phyloP scores from a whole-genome alignment of 257 asterid genomes.

The Petunia secreta region DNA sequence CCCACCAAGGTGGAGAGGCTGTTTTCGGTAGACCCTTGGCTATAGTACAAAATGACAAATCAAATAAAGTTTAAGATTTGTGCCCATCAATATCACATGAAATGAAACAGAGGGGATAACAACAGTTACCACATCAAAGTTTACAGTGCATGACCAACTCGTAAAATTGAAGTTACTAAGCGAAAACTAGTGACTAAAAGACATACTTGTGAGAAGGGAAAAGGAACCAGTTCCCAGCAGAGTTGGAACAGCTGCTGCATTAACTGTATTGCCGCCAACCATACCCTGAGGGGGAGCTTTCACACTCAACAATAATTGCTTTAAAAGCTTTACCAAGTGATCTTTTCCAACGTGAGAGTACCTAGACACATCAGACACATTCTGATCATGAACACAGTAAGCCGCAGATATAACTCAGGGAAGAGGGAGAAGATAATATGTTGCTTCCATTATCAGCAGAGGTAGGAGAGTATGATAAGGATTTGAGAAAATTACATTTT shows the following conservation, averaged over 20 bases:
- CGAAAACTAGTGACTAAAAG: slow-evolving; percentile 27
- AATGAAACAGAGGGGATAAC: not conserved
- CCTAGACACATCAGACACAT: slow-evolving; percentile 47
- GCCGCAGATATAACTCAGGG: slow-evolving; percentile 15
- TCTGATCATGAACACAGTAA: slow-evolving; percentile 27
- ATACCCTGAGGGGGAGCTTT: slow-evolving; percentile 54
- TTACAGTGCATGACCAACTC: slow-evolving; percentile 5
- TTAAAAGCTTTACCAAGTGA: slow-evolving; percentile 94
- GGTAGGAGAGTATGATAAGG: not conserved
- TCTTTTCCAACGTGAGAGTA: slow-evolving; percentile 83
- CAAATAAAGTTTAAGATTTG: not conserved
- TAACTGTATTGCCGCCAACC: slow-evolving; percentile 52
- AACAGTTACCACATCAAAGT: slow-evolving; percentile 4
- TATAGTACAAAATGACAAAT: not conserved
- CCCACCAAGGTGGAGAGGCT: no score
- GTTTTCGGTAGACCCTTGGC: no score
- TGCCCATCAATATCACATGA: slow-evolving; percentile 1
- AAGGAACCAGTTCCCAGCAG: slow-evolving; percentile 87
- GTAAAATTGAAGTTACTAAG: slow-evolving; percentile 17
- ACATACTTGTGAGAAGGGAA: slow-evolving; percentile 78
- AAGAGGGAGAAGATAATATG: not conserved
- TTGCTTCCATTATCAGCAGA: not conserved
- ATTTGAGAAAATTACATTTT: not conserved
- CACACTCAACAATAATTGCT: slow-evolving; percentile 70
- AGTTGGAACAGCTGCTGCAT: slow-evolving; percentile 92